phyloP scores from a whole-genome alignment of 345 rosid genomes.

The Clausena lansium region DNA sequence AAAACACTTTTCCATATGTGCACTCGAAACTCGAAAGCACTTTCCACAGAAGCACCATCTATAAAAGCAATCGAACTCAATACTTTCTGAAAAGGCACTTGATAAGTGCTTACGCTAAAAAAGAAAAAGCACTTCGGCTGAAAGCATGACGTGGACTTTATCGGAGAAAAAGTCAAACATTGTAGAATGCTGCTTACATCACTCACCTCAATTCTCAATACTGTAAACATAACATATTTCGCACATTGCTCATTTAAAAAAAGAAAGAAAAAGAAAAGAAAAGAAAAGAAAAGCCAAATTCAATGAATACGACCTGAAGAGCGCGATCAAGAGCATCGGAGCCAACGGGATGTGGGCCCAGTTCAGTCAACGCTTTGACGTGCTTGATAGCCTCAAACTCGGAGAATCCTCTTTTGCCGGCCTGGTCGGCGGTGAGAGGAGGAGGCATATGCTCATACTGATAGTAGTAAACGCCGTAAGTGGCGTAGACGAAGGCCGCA shows the following conservation, averaged over 20 bases:
- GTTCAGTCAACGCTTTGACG: conserved; percentile 65
- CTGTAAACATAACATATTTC: not conserved
- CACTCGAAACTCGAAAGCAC: not conserved
- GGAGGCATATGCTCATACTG: conserved; percentile 64
- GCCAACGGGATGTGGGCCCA: conserved; percentile 88
- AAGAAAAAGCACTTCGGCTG: too few relatives aligned
- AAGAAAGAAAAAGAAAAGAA: not conserved
- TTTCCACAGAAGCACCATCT: too few relatives aligned
- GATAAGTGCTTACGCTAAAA: not conserved
- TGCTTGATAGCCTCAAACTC: conserved; percentile 79
- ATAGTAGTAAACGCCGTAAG: conserved; percentile 59
- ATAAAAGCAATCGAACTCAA: too few relatives aligned
- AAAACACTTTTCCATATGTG: not conserved
- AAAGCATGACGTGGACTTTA: too few relatives aligned
- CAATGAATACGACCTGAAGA: conserved; percentile 45
- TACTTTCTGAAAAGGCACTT: not conserved
- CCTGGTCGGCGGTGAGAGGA: conserved; percentile 69
- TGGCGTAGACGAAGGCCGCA: conserved; percentile 41
- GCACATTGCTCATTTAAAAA: not conserved
- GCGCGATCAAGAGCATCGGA: conserved; percentile 74
- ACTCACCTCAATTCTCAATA: not conserved
- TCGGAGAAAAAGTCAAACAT: not conserved
- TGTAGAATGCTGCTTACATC: not conserved
- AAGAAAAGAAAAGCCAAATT: not conserved
- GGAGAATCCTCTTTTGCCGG: conserved; percentile 92